Evolutionary conservation across 441 rosid species (phyloP), one percentile per base, ranked within the genome.

Genomic region (Populus hybrid): DNA sequence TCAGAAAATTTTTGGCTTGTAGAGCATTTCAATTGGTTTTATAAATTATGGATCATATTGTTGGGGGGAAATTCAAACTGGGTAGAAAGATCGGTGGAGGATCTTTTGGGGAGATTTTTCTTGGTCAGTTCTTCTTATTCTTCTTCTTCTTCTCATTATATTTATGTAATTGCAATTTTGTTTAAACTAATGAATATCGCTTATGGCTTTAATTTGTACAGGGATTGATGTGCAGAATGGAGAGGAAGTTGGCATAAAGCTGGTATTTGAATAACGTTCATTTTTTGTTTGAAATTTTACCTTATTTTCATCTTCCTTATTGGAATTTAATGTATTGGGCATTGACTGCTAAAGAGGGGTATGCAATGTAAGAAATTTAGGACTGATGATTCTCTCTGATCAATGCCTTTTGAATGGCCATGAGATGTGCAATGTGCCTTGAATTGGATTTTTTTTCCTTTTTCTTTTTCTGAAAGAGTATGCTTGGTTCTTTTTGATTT

Each of bases 81-180:
- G 97, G 97, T 70, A 89, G 98, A 79, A 93, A 94, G 89, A 94
- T 94, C 68, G 98, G 98, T 26, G 89, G 95, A 84, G 98, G 98
- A 68, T 94, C 98, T 65, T 94, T 94, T 66, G 98, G 98, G 64
- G 97, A 94, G 83, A 90, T 94, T 53, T 94, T 84, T 85, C 84
- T 93, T 82, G 98, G 98, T 94, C 83, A 81, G 80, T 4, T 59
- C 40, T 76, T 30, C 24, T 24, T 24, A 24, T 24, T 24, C 50
- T 2, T 59, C 5, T 32, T 35, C 46, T 50, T 19, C 61, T 18
- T 24, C 50, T n/a, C 63, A 26, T 14, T 10, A 16, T 26, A 21
- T 28, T 24, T 28, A 14, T 59, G 38, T 64, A 11, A 3, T 64
- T 30, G 65, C 26, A 57, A 73, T 10, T 63, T 77, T 46, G 26